phyloP scores from a whole-genome alignment of 352 stramenopile genomes.

The Paralagenidium karlingii region DNA sequence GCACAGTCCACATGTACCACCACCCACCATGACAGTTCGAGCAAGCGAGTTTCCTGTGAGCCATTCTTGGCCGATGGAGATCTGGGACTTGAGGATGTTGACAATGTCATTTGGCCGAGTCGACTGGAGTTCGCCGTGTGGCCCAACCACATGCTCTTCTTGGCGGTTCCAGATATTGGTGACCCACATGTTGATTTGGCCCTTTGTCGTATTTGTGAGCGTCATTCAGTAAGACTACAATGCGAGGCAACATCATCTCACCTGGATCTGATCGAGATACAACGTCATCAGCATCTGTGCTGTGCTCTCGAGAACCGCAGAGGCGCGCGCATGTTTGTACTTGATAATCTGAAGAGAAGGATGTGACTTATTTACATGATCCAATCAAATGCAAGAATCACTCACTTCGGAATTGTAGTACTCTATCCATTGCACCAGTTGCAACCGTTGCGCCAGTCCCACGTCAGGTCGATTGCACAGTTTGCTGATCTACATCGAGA shows the following conservation, averaged over 20 bases:
- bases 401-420: conserved; percentile 69
- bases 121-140: conserved; percentile 51
- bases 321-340: conserved; percentile 61
- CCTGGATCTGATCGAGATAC: conserved; percentile 66
- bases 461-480: conserved; percentile 47
- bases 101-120: conserved; percentile 78
- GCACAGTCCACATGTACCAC: conserved; percentile 1
- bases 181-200: conserved; percentile 72
- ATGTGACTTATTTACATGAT: neutral
- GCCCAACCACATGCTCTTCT: conserved; percentile 45
- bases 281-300: conserved; percentile 60
- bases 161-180: conserved; percentile 79
- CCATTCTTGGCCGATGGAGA: conserved; percentile 77
- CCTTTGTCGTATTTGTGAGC: too few relatives aligned
- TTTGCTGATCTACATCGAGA: conserved; percentile 42
- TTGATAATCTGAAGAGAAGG: conserved; percentile 64
- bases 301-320: conserved; percentile 44
- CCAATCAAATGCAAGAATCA: neutral
- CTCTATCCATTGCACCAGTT: conserved; percentile 81
- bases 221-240: neutral
- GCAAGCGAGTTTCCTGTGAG: conserved; percentile 48
- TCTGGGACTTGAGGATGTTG: conserved; percentile 80
- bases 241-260: neutral
- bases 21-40: conserved; percentile 51
- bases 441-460: conserved; percentile 54